Percentiles rank a stretch among this genome's conserved stretches.
These are phyloP conservation scores for Penicillium nucicola DNA, from an alignment of 495 filamentous ascomycete genomes.

Conservation along the genomic window DNA sequence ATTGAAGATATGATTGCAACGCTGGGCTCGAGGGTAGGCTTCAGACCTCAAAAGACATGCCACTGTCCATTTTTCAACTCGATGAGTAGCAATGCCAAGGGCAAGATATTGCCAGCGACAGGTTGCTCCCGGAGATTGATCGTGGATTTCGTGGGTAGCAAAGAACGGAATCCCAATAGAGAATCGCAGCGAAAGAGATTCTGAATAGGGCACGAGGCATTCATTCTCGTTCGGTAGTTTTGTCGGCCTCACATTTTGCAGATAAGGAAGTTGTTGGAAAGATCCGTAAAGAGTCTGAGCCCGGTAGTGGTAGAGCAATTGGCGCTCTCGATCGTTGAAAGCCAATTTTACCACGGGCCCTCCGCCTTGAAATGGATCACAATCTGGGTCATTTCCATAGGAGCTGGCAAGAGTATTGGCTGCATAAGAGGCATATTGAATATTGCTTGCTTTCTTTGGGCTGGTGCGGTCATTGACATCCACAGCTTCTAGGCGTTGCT, in stretches of 20 bases:
- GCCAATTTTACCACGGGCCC: conserved; percentile 29
- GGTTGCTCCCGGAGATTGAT: neutral
- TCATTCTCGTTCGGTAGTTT: conserved; percentile 28
- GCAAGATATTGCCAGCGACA: conserved; percentile 44
- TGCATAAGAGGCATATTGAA: conserved; percentile 4
- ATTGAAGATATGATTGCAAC: conserved; percentile 38
- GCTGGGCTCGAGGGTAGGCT: conserved; percentile 10
- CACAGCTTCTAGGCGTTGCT: neutral
- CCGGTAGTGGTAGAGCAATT: conserved; percentile 34
- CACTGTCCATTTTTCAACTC: conserved; percentile 37
- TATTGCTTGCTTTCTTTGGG: too few relatives aligned
- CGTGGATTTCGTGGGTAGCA: conserved; percentile 26
- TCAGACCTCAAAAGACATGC: conserved; percentile 40
- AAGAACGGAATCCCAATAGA: conserved; percentile 44
- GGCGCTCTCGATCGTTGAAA: conserved; percentile 38
- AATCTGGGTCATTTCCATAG: neutral
- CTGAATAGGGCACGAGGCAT: conserved; percentile 25
- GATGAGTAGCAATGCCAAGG: conserved; percentile 39
- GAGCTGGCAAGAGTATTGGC: neutral
- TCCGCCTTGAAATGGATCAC: neutral
- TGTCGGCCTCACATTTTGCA: neutral
- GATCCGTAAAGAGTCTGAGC: conserved; percentile 27
- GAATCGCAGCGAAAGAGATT: conserved; percentile 29
- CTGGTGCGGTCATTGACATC: too few relatives aligned
- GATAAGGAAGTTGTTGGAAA: conserved; percentile 22